These are phyloP conservation scores for Penicillium malachiteum DNA, from an alignment of 495 filamentous ascomycete species.

Conservation along the genomic window DNA sequence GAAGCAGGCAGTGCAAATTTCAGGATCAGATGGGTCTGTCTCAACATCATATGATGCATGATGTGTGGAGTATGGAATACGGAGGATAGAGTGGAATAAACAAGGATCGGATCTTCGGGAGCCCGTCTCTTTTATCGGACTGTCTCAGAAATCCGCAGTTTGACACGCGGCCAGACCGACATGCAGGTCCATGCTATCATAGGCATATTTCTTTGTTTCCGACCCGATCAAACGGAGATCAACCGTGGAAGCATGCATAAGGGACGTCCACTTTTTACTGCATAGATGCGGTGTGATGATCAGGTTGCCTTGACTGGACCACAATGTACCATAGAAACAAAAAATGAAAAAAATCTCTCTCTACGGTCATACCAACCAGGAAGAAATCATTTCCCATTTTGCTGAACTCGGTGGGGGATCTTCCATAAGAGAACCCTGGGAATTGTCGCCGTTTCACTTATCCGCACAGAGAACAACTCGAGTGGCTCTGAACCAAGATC, in stretches of 20 bases:
- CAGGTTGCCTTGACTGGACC: neutral
- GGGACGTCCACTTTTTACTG: neutral
- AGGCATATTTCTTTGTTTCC: neutral
- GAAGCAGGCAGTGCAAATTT: neutral
- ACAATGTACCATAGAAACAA: neutral
- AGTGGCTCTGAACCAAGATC: neutral
- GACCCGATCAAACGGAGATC: neutral
- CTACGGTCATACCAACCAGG: neutral
- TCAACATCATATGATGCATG: neutral
- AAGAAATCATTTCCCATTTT: neutral
- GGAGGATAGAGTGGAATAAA: neutral
- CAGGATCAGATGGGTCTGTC: neutral
- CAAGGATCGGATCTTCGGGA: neutral
- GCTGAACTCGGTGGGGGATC: neutral
- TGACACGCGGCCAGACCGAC: neutral
- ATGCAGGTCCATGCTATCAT: neutral
- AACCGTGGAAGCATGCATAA: constrained; percentile 1
- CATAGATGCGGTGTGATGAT: neutral
- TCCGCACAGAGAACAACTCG: neutral
- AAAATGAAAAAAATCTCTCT: neutral
- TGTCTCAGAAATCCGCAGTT: neutral
- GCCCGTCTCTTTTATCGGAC: neutral
- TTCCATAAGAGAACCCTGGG: neutral
- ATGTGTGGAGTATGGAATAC: too few species aligned
- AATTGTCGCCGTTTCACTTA: neutral